phyloP scores from a whole-genome alignment of 495 filamentous ascomycete genomes.

The Aspergillus campestris region DNA sequence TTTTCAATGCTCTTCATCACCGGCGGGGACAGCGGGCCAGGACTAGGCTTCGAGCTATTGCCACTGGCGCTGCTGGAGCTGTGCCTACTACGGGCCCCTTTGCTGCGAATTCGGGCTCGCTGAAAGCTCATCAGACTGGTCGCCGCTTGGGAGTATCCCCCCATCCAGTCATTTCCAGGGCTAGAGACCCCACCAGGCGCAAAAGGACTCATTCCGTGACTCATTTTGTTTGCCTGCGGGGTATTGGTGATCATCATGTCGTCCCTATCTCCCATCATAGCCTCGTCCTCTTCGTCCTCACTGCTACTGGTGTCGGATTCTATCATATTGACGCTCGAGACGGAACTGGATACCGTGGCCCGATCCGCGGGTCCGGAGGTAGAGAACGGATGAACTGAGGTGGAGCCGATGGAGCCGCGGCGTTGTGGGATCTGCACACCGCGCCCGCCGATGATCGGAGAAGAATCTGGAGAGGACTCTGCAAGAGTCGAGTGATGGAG shows the following conservation, averaged over 20 bases:
- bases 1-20: slow-evolving; percentile 53
- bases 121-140: slow-evolving; percentile 71
- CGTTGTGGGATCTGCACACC: slow-evolving; percentile 69
- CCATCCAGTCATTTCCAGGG: slow-evolving; percentile 51
- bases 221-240: slow-evolving; percentile 39
- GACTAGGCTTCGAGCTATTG: slow-evolving; percentile 60
- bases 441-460: slow-evolving; percentile 72
- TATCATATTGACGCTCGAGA: slow-evolving; percentile 76
- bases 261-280: slow-evolving; percentile 73
- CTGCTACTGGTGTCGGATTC: slow-evolving; percentile 69
- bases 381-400: slow-evolving; percentile 30
- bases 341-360: slow-evolving; percentile 68
- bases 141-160: slow-evolving; percentile 55
- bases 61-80: slow-evolving; percentile 65
- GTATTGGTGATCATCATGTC: slow-evolving; percentile 61
- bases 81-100: slow-evolving; percentile 46
- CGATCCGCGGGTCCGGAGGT: slow-evolving; percentile 50
- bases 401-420: slow-evolving; percentile 41
- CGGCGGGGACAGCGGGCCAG: slow-evolving; percentile 54
- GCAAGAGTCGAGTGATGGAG: slow-evolving; percentile 93
- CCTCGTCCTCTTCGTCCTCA: slow-evolving; percentile 66
- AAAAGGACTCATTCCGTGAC: slow-evolving; percentile 39
- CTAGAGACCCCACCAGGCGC: slow-evolving; percentile 33
- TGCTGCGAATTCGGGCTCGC: slow-evolving; percentile 47
- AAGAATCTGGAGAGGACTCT: slow-evolving; percentile 87